Percentiles rank a stretch among this genome's conserved stretches.
These are phyloP conservation scores for Penicillium sp. DNA, from an alignment of 2,329 filamentous ascomycete species.

Conservation along the genomic window DNA sequence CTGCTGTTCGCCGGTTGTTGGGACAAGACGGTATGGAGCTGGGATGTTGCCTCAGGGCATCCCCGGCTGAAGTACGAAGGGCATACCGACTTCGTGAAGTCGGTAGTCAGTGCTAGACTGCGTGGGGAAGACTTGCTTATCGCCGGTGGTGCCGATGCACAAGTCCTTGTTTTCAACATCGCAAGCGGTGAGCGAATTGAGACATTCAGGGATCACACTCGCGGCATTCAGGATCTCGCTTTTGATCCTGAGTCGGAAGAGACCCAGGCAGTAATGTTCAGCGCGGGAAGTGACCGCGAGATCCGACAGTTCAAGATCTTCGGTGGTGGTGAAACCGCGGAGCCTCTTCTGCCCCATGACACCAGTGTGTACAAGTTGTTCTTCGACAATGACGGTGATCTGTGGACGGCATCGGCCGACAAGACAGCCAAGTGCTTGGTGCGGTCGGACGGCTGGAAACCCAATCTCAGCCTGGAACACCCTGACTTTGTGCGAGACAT, in stretches of 20 bases:
- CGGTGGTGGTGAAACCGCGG: constrained; percentile 48
- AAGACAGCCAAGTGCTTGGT: constrained; percentile 80
- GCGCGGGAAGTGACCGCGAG: constrained; percentile 74
- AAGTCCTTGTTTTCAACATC: constrained; percentile 81
- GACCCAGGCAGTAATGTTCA: constrained; percentile 61
- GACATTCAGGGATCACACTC: constrained; percentile 71
- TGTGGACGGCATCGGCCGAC: constrained; percentile 93
- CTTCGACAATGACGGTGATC: constrained; percentile 70
- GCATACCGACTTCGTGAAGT: constrained; percentile 90
- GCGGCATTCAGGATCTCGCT: constrained; percentile 76
- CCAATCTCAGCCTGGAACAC: constrained; percentile 72
- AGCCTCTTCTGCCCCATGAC: constrained; percentile 73
- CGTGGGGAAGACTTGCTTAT: constrained; percentile 63
- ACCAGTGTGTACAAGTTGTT: constrained; percentile 82
- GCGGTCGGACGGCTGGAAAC: constrained; percentile 64
- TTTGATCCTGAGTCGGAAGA: constrained; percentile 61
- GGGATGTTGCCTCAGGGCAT: constrained; percentile 62
- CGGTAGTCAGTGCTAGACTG: constrained; percentile 63
- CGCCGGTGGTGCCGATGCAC: constrained; percentile 74
- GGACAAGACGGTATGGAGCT: constrained; percentile 91
- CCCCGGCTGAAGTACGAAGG: constrained; percentile 64
- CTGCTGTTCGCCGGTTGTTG: constrained; percentile 81
- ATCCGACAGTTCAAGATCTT: constrained; percentile 64
- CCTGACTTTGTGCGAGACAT: constrained; percentile 89
- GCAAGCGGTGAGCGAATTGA: constrained; percentile 67